phyloP scores from a whole-genome alignment of 1,284 basidiomycete genomes.

The Anthracocystis walkeri region DNA sequence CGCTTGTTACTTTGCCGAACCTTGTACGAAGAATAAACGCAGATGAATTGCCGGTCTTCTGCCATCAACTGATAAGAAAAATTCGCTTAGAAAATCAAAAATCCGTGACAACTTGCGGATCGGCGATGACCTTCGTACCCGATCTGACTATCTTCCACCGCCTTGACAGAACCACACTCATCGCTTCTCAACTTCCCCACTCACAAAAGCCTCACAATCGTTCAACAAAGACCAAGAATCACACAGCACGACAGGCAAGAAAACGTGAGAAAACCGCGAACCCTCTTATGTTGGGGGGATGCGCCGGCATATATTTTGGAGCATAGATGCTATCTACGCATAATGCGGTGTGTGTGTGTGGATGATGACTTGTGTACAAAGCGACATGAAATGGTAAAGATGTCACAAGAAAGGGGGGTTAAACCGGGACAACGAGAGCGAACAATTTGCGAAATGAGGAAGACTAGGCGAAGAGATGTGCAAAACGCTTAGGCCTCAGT shows the following conservation, averaged over 20 bases:
- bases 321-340: constrained; percentile 17
- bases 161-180: no score
- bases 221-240: no score
- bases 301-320: constrained; percentile 20
- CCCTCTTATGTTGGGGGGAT: neutral
- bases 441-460: neutral
- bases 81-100: no score
- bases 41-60: no score
- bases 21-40: no score
- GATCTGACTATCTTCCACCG: no score
- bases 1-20: no score
- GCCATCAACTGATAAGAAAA: no score
- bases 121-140: no score
- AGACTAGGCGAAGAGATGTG: constrained; percentile 3
- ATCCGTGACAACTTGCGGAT: no score
- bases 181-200: no score
- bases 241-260: neutral
- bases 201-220: no score
- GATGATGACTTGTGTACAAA: constrained; percentile 43
- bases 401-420: constrained; percentile 14
- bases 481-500: constrained; percentile 65
- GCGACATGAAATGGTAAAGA: constrained; percentile 21
- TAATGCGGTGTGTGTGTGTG: constrained; percentile 28
- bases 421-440: constrained; percentile 20
- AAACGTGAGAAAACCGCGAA: constrained; percentile 21